Conservation (phyloP, 805 yeast genomes). For the Barnettozyma sucrosica region DNA sequence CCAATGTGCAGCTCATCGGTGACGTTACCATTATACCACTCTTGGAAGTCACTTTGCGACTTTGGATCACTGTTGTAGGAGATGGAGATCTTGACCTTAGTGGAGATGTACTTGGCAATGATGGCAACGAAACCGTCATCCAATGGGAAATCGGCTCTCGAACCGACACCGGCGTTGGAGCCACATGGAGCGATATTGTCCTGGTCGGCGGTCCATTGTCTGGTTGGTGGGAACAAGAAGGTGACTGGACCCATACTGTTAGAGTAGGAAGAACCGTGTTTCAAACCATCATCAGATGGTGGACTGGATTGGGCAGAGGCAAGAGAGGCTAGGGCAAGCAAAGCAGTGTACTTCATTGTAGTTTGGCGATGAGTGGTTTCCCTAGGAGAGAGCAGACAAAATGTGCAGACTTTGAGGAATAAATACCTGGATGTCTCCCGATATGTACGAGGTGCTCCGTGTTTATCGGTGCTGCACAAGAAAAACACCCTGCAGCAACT, state of each 20-base stretch:
- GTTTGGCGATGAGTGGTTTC: neutral
- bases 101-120: conserved; percentile 37
- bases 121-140: conserved; percentile 43
- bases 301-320: conserved; percentile 21
- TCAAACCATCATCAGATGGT: conserved; percentile 15
- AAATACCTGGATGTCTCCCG: neutral
- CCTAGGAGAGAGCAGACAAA: too few species aligned
- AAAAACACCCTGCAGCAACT: neutral
- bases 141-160: conserved; percentile 41
- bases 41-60: conserved; percentile 35
- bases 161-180: conserved; percentile 28
- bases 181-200: conserved; percentile 45
- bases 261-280: conserved; percentile 25
- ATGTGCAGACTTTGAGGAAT: neutral
- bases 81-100: conserved; percentile 35
- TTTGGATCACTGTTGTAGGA: conserved; percentile 36
- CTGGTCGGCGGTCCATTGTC: conserved; percentile 41
- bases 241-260: conserved; percentile 26
- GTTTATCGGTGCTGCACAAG: conserved; percentile 2
- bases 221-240: conserved; percentile 35
- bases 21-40: conserved; percentile 34
- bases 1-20: conserved; percentile 37
- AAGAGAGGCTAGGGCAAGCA: conserved; percentile 15
- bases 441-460: neutral
- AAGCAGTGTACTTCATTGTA: conserved; percentile 10